These are phyloP conservation scores for Alopecurus myosuroides DNA, from an alignment of 176 grass and related monocot species.

Conservation along the genomic window DNA sequence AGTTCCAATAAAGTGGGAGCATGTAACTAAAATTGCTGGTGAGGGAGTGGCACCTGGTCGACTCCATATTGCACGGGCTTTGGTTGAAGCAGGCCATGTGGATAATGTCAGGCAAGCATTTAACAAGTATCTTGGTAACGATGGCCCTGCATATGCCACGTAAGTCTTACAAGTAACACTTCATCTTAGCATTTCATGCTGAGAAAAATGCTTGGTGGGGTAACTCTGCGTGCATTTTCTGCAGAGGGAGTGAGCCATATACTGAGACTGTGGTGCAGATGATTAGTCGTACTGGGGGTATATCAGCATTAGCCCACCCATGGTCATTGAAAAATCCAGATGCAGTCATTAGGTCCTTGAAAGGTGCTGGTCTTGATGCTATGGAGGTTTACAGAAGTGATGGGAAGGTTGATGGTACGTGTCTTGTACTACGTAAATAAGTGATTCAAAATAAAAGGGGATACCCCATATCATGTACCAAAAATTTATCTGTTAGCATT, in stretches of 20 bases:
- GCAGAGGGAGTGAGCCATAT: slow-evolving; percentile 79
- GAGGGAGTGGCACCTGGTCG: slow-evolving; percentile 86
- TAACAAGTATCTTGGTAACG: slow-evolving; percentile 82
- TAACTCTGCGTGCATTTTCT: slow-evolving; percentile 16
- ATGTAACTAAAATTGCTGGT: slow-evolving; percentile 76
- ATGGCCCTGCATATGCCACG: slow-evolving; percentile 84
- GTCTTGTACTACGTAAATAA: slow-evolving; percentile 8
- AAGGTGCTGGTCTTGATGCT: slow-evolving; percentile 75
- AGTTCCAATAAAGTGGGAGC: slow-evolving; percentile 69
- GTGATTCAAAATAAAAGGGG: slow-evolving; percentile 12
- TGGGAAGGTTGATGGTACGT: slow-evolving; percentile 72
- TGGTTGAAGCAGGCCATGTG: slow-evolving; percentile 84
- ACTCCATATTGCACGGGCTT: slow-evolving; percentile 76
- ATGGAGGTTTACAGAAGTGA: slow-evolving; percentile 97
- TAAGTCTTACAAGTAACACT: slow-evolving; percentile 26
- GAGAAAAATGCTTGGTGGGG: slow-evolving; percentile 11
- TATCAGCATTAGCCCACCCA: slow-evolving; percentile 90
- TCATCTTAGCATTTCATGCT: background rate
- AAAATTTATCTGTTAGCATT: slow-evolving; percentile 8
- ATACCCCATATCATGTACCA: background rate
- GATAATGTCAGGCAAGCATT: slow-evolving; percentile 85
- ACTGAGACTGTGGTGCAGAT: slow-evolving; percentile 73
- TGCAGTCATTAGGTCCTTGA: slow-evolving; percentile 62
- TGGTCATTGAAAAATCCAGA: slow-evolving; percentile 83
- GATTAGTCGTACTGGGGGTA: slow-evolving; percentile 75